These are phyloP conservation scores for Trichothecium sympodiale DNA, from an alignment of 2,329 filamentous ascomycete species.

Conservation along the genomic window DNA sequence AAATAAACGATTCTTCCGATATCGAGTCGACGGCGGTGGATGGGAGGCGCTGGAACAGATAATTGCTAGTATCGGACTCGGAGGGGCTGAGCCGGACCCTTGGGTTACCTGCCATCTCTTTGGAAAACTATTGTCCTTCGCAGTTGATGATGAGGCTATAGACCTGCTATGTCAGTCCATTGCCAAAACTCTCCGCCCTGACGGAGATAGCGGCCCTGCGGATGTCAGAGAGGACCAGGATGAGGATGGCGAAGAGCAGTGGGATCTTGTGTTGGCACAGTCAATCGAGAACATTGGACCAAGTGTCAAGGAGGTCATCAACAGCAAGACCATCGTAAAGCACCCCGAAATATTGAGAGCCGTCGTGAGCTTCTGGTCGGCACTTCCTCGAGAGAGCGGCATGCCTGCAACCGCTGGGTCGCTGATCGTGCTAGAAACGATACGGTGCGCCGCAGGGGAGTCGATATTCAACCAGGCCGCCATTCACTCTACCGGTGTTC, in stretches of 20 bases:
- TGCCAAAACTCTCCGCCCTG: conserved; percentile 22
- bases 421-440: conserved; percentile 53
- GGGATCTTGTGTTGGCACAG: conserved; percentile 24
- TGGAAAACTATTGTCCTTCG: conserved; percentile 71
- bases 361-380: conserved; percentile 53
- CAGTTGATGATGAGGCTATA: conserved; percentile 66
- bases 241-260: conserved; percentile 25
- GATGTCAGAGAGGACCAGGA: conserved; percentile 17
- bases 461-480: conserved; percentile 61
- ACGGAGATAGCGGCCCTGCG: conserved; percentile 13
- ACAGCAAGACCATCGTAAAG: conserved; percentile 39
- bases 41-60: conserved; percentile 68
- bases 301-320: conserved; percentile 36
- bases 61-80: conserved; percentile 55
- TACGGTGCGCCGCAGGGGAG: conserved; percentile 44
- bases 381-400: conserved; percentile 38
- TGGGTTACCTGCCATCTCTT: conserved; percentile 66
- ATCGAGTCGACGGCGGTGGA: conserved; percentile 63
- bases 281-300: conserved; percentile 25
- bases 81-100: conserved; percentile 54
- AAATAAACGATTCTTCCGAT: conserved; percentile 79
- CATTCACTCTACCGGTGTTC: conserved; percentile 60
- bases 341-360: conserved; percentile 53
- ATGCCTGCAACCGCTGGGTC: conserved; percentile 40
- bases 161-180: conserved; percentile 54